Conservation (phyloP, 169 alveolate species). For the Eimeria acervulina region DNA sequence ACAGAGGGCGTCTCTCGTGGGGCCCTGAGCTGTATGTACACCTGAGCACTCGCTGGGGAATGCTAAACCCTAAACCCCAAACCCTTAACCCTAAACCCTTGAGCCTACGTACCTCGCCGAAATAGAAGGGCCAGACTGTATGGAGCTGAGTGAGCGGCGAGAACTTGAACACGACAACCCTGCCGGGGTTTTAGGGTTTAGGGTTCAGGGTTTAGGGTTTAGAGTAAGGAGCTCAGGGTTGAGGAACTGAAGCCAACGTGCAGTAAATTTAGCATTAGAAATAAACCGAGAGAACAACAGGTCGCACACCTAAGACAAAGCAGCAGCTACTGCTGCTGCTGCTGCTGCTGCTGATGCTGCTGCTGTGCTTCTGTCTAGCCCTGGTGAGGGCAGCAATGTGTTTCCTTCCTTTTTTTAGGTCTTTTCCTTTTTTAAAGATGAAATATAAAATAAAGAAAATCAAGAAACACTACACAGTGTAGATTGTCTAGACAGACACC, state of each 20-base stretch:
- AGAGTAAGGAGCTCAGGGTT: neutral
- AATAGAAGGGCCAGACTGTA: neutral
- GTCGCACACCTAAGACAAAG: conserved; percentile 9
- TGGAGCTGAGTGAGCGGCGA: neutral
- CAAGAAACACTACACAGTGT: neutral
- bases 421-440: neutral
- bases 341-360: conserved; percentile 7
- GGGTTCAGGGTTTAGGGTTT: conserved; percentile 32
- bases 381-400: neutral
- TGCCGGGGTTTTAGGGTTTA: neutral
- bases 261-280: neutral
- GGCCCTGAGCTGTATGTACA: conserved; percentile 45
- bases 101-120: neutral
- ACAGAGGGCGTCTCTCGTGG: conserved; percentile 30
- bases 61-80: conserved; percentile 44
- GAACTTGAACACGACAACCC: neutral
- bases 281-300: neutral
- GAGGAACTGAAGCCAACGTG: conserved; percentile 19
- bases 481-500: neutral
- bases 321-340: conserved; percentile 30
- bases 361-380: conserved; percentile 10
- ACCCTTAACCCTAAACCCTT: conserved; percentile 13
- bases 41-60: neutral
- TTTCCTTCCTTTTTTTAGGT: neutral
- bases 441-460: neutral